A percentile compares a stretch with the other conserved stretches of the same genome.
Conservation (phyloP, 306 rosid genomes). For the barrel medic (Medicago truncatula) region MtrunA17r5.0-ANR NC_053043.1:48590501-48591000, state of each 20-base stretch:
- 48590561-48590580: slow-evolving; percentile 33
- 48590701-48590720: neutral
- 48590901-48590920: too few species aligned
- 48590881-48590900: too few species aligned
- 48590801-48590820: neutral
- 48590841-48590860: neutral
- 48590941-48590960: too few species aligned
- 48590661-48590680: neutral
- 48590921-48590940: too few species aligned
- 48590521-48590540: neutral
- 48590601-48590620: slow-evolving; percentile 23
- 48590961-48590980: too few species aligned
- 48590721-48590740: neutral
- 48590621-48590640: neutral
- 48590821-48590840: neutral
- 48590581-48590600: slow-evolving; percentile 10
- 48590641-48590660: slow-evolving; percentile 6
- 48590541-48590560: slow-evolving; percentile 5
- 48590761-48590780: neutral
- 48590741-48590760: neutral
- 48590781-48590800: too few species aligned
- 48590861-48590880: neutral
- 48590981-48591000: too few species aligned
- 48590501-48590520: neutral
- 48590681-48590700: neutral